These are phyloP conservation scores for Pyrus pyrifolia DNA, from an alignment of 306 rosid genomes.

Conservation along the genomic window DNA sequence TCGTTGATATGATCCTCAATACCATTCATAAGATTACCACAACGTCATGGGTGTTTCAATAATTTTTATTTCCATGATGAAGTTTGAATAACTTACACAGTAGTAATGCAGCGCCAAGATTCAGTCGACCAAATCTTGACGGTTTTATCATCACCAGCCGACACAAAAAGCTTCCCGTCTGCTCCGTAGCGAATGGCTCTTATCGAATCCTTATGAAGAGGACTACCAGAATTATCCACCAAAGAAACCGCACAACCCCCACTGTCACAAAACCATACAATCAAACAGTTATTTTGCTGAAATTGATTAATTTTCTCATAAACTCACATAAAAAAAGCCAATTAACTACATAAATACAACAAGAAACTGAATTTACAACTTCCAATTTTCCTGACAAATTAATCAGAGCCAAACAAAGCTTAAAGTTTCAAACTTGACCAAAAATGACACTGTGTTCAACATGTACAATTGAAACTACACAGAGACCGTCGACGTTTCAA, in stretches of 20 bases:
- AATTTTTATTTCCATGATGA: too few relatives aligned
- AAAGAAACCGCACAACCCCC: constrained; percentile 45
- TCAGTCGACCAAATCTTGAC: constrained; percentile 76
- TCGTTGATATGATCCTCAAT: background rate
- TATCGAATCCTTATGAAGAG: constrained; percentile 60
- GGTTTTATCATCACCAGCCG: constrained; percentile 89
- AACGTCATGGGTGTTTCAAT: background rate
- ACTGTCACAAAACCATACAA: constrained; percentile 28
- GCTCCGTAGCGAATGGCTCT: constrained; percentile 74
- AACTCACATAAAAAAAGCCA: background rate
- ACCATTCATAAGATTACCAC: background rate
- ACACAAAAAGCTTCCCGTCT: constrained; percentile 60
- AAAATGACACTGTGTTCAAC: background rate
- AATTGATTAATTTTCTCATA: background rate
- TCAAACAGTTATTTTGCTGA: background rate
- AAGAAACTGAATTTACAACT: background rate
- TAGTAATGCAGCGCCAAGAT: constrained; percentile 64
- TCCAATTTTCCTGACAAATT: background rate
- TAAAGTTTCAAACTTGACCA: background rate
- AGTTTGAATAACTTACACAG: constrained; percentile 48
- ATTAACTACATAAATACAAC: background rate
- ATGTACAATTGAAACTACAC: background rate
- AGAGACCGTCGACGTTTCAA: background rate
- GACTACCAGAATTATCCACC: constrained; percentile 36
- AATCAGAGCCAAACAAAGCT: background rate